phyloP scores from a whole-genome alignment of 225 moss, liverwort and hornwort genomes.

The Bryoerythrophyllum caledonicum region DNA sequence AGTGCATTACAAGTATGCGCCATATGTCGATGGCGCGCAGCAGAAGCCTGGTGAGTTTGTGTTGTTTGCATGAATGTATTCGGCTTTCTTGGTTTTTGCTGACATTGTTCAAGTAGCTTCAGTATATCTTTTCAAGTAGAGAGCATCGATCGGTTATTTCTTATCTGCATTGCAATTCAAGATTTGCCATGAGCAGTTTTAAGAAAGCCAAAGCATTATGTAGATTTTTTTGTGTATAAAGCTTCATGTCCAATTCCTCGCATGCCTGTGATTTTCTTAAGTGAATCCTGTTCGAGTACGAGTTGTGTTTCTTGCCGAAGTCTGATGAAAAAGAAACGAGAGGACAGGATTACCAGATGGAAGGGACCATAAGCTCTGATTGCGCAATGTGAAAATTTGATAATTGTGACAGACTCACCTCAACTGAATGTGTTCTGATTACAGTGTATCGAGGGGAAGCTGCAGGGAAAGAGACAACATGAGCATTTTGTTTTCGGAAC shows the following conservation, averaged over 20 bases:
- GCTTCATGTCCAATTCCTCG: background rate
- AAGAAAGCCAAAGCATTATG: background rate
- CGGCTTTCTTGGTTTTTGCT: background rate
- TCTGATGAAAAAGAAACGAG: background rate
- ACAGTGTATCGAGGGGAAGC: constrained; percentile 24
- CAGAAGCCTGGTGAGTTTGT: constrained; percentile 30
- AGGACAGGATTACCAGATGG: background rate
- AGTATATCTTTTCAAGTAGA: background rate
- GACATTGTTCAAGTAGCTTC: background rate
- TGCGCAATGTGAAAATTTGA: background rate
- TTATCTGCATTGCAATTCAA: background rate
- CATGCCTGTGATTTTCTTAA: background rate
- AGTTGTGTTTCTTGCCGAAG: background rate
- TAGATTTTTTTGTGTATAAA: background rate
- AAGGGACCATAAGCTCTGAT: background rate
- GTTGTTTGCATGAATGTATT: background rate
- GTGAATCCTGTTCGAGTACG: background rate
- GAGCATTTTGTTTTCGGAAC: background rate
- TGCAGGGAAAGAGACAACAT: constrained; percentile 10
- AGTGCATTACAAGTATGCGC: constrained; percentile 67
- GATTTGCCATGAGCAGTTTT: background rate
- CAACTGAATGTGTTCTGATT: background rate
- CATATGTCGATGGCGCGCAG: constrained; percentile 47
- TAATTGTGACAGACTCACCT: background rate
- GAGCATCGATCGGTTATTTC: background rate